Base-by-base conservation (phyloP, 2,329 filamentous ascomycete genomes). In the Fusarium globosum region DNA sequence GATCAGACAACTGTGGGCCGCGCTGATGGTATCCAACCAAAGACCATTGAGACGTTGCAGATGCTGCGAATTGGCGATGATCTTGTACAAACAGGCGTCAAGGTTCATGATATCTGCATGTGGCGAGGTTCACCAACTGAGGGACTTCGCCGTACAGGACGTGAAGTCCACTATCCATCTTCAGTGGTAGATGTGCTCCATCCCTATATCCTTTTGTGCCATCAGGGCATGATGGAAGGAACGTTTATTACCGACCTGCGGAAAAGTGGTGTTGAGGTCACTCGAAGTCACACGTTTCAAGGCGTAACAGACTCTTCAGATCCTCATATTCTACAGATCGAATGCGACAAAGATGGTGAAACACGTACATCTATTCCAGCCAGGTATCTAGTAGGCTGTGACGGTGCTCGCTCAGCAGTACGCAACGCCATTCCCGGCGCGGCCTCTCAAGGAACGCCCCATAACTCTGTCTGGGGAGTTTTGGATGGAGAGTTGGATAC, bases 171-270 rank as follows among this genome's bases (percentile, higher is more conserved):
- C 80, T 94, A 94, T 78, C 92, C 91, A 15, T 86, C 87, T 21
- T 58, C 51, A 6, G 82, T 86, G 52, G 87, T 89, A 57, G 88
- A 89, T 75, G 86, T 89, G 13, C 76, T 89, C 48, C 86, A 89
- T 68, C 86, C 87, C 10, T 89, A 88, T 65, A 88, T 89, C 67
- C 81, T 89, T 65, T 83, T 89, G 26, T 87, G 88, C 15, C 92
- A 94, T 78, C 92, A 94, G 81, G 92, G 92, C 49, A 93, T 94
- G 88, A 88, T 94, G 1, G 92, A 94, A 81, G 88, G 88, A 45
- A 81, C 92, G 2, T 90, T 94, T 75, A 87, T 93, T 51, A 86
- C 92, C 11, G 92, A 94, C 76, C 85, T 94, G 79, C 84, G 85
- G 68, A 88, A 90, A 74, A 86, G 91, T 48, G 91, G 91, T 16